A percentile compares a stretch with the other conserved stretches of the same genome.
Evolutionary conservation across 306 rosid species (phyloP).

Genomic region (Medicago truncatula): MtrunA17r5.0-ANR NC_053049.1:33901501-33902000

Average conservation of each 20-base stretch:
- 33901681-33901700: slow-evolving; percentile 43
- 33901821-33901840: not conserved
- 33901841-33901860: not conserved
- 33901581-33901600: no score
- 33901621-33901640: slow-evolving; percentile 59
- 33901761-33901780: not conserved
- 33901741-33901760: slow-evolving; percentile 41
- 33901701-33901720: slow-evolving; percentile 55
- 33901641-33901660: slow-evolving; percentile 69
- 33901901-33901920: slow-evolving; percentile 55
- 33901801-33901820: not conserved
- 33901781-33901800: not conserved
- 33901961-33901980: slow-evolving; percentile 55
- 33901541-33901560: not conserved
- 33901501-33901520: no score
- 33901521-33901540: no score
- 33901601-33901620: not conserved
- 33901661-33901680: slow-evolving; percentile 73
- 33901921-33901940: slow-evolving; percentile 45
- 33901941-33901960: slow-evolving; percentile 64
- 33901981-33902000: slow-evolving; percentile 81
- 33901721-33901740: slow-evolving; percentile 76
- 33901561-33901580: no score
- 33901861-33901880: not conserved
- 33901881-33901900: slow-evolving; percentile 69